Evolutionary conservation across 164 flowering plant genomes (phyloP).

Genomic region (Berberis vulgaris): DNA sequence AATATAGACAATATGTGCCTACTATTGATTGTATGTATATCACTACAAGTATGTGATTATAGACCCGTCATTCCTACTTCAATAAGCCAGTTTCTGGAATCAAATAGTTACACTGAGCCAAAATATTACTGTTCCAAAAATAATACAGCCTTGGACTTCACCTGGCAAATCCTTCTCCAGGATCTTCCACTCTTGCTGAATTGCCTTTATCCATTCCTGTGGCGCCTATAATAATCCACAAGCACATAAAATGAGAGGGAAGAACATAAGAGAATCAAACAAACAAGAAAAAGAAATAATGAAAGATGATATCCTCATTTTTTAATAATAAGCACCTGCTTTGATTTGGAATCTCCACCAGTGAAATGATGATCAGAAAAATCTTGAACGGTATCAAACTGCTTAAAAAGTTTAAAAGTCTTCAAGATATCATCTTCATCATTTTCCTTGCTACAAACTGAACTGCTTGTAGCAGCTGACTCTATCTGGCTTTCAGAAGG

Average conservation of each 20-base stretch:
- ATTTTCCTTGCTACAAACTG: conserved; percentile 7
- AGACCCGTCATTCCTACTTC: too few relatives aligned
- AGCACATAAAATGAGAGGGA: neutral
- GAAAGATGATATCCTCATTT: neutral
- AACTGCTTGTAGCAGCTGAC: conserved; percentile 11
- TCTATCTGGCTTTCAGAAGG: conserved; percentile 12
- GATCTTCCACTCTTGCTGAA: conserved; percentile 28
- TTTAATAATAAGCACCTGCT: conserved; percentile 27
- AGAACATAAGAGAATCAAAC: neutral
- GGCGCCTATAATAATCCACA: conserved; percentile 11
- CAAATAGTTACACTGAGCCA: too few relatives aligned
- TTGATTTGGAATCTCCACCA: conserved; percentile 14
- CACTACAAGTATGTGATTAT: too few relatives aligned
- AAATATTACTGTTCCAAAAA: too few relatives aligned
- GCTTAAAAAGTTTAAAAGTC: conserved; percentile 40
- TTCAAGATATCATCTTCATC: conserved; percentile 27
- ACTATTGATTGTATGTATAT: too few relatives aligned
- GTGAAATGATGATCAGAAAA: conserved; percentile 62
- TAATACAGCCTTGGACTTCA: neutral
- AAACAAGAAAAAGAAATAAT: neutral
- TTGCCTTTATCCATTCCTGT: conserved; percentile 20
- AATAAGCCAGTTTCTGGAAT: too few relatives aligned
- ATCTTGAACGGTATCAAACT: conserved; percentile 60
- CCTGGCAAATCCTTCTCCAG: conserved; percentile 26
- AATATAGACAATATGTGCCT: too few relatives aligned